Evolutionary conservation across 768 basidiomycete genomes (phyloP), one percentile per base, ranked within the genome.

Genomic region (Collybia mongolica): DNA sequence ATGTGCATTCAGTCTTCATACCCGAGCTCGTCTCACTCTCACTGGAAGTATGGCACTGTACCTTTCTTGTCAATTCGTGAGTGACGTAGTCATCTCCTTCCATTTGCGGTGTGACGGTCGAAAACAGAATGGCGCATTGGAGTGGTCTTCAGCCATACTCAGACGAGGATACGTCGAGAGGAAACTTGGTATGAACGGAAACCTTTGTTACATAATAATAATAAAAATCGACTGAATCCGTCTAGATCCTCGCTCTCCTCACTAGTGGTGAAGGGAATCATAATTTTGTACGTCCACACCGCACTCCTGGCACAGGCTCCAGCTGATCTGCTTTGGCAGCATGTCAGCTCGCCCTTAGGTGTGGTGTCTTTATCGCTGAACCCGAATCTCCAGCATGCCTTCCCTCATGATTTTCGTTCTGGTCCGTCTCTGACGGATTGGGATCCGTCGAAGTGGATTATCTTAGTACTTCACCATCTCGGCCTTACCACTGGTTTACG

Each of bases 361-460:
- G 18, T 35, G 35, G 22, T 12, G 24, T 17, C 29, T 11, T 42
- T 14, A 26, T 32, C 4, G 18, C 44, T 50, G 44, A 51, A 50
- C 35, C 17, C 18, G 32, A 26, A 39, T 46, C 12, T 39, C 5
- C 51, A 90, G 80, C 88, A 90, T 63, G 76, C 87, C 0, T 90
- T 90, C 59, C 89, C 89, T 8, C 80, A 84, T 50, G 88, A 92
- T 64, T 90, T 82, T 65, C 79, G 88, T 20, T 86, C 88, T 17
- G 86, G 82, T 0, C 84, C 82, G 8, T 73, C 76, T 17, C 41
- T 52, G 6, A 63, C 71, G 20, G 86, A 86, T 55, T 92, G 87
- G 87, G 88, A 92, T 64, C 88, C 89, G 0, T 86, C 86, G 1
- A 90, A 90, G 68, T 90, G 87, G 88, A 75, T 83, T 38, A 90